Percentiles rank a stretch among this genome's conserved stretches.
Evolutionary conservation across 768 basidiomycete genomes (phyloP).

Genomic region (Megacollybia marginata): DNA sequence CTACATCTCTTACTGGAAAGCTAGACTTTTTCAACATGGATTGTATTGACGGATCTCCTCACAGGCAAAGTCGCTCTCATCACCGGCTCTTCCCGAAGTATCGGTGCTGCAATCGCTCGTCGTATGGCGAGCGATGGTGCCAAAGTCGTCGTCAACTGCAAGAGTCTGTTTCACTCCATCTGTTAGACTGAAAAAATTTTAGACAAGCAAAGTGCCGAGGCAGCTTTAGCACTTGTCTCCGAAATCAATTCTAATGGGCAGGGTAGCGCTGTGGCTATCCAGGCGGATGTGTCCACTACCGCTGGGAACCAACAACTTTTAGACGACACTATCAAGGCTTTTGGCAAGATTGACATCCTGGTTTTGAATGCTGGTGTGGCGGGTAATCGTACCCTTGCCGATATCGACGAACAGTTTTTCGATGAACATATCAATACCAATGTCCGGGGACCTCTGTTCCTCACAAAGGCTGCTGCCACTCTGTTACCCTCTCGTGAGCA

Average conservation of each 20-base stretch:
- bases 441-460: constrained; percentile 53
- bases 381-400: constrained; percentile 23
- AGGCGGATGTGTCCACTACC: constrained; percentile 44
- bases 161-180: neutral
- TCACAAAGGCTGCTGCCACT: constrained; percentile 36
- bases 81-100: constrained; percentile 54
- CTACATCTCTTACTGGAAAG: neutral
- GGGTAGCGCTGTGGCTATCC: constrained; percentile 16
- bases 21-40: neutral
- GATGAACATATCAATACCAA: constrained; percentile 47
- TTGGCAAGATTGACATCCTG: constrained; percentile 50
- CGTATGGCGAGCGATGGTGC: constrained; percentile 51
- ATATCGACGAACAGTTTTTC: constrained; percentile 44
- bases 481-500: constrained; percentile 32
- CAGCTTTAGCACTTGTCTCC: constrained; percentile 43
- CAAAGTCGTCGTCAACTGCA: constrained; percentile 3
- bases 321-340: constrained; percentile 37
- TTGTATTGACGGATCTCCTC: neutral
- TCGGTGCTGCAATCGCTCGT: constrained; percentile 48
- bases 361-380: constrained; percentile 44
- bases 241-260: constrained; percentile 50
- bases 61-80: constrained; percentile 49
- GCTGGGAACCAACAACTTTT: constrained; percentile 40
- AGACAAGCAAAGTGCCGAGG: neutral
- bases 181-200: neutral